Percentiles rank a stretch among this genome's conserved stretches.
Evolutionary conservation across 2,329 filamentous ascomycete genomes (phyloP).

Genomic region (Leptographium procerum): DNA sequence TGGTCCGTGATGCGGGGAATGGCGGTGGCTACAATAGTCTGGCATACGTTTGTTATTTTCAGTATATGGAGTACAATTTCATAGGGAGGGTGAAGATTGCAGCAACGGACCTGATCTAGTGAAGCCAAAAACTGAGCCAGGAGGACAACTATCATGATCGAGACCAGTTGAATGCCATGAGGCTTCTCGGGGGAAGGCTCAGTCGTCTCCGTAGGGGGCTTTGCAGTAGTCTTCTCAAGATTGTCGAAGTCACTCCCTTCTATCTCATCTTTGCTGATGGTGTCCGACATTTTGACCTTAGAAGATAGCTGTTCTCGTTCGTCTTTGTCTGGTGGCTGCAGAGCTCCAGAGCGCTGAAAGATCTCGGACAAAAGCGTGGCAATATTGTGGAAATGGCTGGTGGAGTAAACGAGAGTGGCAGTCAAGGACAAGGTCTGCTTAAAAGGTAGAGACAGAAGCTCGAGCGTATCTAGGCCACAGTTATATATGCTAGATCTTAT

Average conservation of each 20-base stretch:
- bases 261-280: background rate
- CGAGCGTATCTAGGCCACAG: slow-evolving; percentile 7
- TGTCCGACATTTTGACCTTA: background rate
- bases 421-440: background rate
- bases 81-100: background rate
- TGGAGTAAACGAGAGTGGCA: background rate
- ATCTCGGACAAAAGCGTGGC: too few species aligned
- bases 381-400: background rate
- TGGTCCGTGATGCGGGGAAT: slow-evolving; percentile 4
- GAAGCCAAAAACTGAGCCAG: background rate
- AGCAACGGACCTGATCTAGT: background rate
- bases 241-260: background rate
- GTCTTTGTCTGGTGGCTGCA: background rate
- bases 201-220: background rate
- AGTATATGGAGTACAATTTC: background rate
- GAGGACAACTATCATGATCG: background rate
- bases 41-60: background rate
- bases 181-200: slow-evolving; percentile 8
- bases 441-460: background rate
- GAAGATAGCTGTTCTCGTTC: background rate
- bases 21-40: slow-evolving; percentile 33
- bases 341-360: background rate
- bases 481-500: background rate
- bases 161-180: background rate
- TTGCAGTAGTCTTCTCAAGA: background rate